A percentile compares a stretch with the other conserved stretches of the same genome.
Conservation (phyloP, 2,329 filamentous ascomycete genomes). For the Arthrobotrys conoides region DNA sequence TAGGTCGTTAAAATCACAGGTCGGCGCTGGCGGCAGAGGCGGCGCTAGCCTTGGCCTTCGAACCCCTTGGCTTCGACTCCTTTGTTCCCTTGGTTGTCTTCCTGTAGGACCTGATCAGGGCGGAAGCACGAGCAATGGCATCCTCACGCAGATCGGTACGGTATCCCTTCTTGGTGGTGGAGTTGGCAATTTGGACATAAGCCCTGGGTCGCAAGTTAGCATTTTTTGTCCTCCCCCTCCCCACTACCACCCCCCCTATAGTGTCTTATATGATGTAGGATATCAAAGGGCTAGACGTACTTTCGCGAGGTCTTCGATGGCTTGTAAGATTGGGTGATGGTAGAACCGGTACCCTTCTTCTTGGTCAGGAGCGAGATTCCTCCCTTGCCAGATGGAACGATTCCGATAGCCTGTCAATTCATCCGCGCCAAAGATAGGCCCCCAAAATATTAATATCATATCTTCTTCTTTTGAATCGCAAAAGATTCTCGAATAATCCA, state of each 20-base stretch:
- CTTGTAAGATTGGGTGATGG: slow-evolving; percentile 51
- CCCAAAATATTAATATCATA: slow-evolving; percentile 48
- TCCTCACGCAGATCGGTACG: slow-evolving; percentile 55
- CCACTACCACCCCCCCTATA: not conserved
- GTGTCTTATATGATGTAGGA: slow-evolving; percentile 11
- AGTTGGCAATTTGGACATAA: slow-evolving; percentile 56
- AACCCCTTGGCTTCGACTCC: slow-evolving; percentile 56
- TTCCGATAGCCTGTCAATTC: slow-evolving; percentile 55
- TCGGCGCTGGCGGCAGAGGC: slow-evolving; percentile 47
- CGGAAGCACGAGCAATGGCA: slow-evolving; percentile 57
- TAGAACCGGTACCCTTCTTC: slow-evolving; percentile 40
- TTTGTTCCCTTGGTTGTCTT: slow-evolving; percentile 53
- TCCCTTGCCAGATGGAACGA: slow-evolving; percentile 60
- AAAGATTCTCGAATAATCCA: too few species aligned
- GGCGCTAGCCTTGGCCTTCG: slow-evolving; percentile 51
- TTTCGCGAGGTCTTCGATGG: slow-evolving; percentile 59
- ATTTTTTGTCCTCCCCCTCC: not conserved
- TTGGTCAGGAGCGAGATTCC: slow-evolving; percentile 61
- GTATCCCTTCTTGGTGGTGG: slow-evolving; percentile 59
- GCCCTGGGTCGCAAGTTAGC: slow-evolving; percentile 42
- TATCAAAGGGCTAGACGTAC: slow-evolving; percentile 29
- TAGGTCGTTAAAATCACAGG: slow-evolving; percentile 38
- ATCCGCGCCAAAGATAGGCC: slow-evolving; percentile 32
- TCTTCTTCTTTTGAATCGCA: too few species aligned
- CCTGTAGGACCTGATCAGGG: slow-evolving; percentile 57